Percentiles rank a stretch among this genome's conserved stretches.
Conservation (phyloP, 1,284 basidiomycete species). For the Tilletiopsis washingtonensis region DNA sequence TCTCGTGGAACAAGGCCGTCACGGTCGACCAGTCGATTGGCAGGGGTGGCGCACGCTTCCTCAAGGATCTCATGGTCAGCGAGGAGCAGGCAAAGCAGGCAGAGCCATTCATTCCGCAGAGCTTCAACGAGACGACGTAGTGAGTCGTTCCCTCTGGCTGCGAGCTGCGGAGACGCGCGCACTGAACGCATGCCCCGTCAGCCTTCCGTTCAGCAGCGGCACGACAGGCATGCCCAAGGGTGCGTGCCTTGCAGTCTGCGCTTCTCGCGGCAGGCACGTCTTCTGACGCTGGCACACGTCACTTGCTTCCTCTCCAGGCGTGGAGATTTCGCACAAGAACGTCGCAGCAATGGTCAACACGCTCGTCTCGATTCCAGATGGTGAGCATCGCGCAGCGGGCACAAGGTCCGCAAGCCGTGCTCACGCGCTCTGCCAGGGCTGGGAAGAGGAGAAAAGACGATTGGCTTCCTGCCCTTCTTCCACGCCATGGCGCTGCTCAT, state of each 20-base stretch:
- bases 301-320: no score
- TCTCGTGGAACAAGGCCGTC: constrained; percentile 3
- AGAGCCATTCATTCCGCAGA: not conserved
- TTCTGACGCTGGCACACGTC: no score
- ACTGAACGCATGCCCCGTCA: no score
- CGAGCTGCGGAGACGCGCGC: no score
- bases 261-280: no score
- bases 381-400: constrained; percentile 9
- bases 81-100: not conserved
- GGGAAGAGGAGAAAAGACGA: not conserved
- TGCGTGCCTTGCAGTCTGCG: no score
- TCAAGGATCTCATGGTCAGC: not conserved
- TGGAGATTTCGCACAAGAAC: constrained; percentile 8
- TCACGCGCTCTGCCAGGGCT: constrained; percentile 11
- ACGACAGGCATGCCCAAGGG: constrained; percentile 16
- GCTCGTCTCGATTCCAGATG: constrained; percentile 9
- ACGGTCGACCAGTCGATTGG: constrained; percentile 5
- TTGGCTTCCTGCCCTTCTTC: constrained; percentile 20
- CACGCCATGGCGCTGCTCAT: constrained; percentile 14
- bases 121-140: constrained; percentile 1
- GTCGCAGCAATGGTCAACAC: constrained; percentile 9
- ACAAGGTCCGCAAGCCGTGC: no score
- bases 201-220: constrained; percentile 14
- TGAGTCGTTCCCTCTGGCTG: no score
- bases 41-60: not conserved